Conservation (phyloP, 257 asterid genomes). For the Avicennia marina region DNA sequence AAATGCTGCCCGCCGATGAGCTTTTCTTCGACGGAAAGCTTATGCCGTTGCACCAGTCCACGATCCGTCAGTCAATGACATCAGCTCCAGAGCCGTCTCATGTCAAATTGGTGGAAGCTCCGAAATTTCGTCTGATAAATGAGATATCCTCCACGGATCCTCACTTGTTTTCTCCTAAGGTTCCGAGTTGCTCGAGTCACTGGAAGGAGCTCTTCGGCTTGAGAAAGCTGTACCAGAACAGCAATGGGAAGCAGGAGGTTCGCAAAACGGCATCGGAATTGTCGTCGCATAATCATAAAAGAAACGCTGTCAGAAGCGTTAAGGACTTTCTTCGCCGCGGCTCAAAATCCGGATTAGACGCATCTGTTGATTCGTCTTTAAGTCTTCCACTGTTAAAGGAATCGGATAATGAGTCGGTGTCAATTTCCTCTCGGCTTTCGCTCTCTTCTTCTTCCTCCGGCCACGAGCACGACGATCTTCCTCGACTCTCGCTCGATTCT, state of each 20-base stretch:
- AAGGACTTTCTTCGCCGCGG: slow-evolving; percentile 36
- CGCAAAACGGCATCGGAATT: slow-evolving; percentile 9
- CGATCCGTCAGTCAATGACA: slow-evolving; percentile 3
- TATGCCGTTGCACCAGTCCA: slow-evolving; percentile 25
- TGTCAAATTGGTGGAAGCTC: slow-evolving; percentile 3
- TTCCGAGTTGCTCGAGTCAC: slow-evolving; percentile 37
- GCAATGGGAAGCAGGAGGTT: slow-evolving; percentile 8
- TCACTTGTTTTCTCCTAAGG: slow-evolving; percentile 37
- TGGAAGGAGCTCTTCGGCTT: slow-evolving; percentile 45
- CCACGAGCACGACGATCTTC: slow-evolving; percentile 55
- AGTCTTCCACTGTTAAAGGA: slow-evolving; percentile 47
- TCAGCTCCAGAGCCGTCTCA: neutral
- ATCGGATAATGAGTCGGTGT: slow-evolving; percentile 29
- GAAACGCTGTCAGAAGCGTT: slow-evolving; percentile 18
- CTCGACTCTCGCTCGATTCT: slow-evolving; percentile 53
- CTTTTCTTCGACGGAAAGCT: slow-evolving; percentile 47
- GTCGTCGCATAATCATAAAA: neutral
- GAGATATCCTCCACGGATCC: slow-evolving; percentile 28
- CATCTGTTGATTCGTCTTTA: slow-evolving; percentile 28
- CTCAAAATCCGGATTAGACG: slow-evolving; percentile 26
- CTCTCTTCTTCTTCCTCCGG: slow-evolving; percentile 60
- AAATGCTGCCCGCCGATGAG: slow-evolving; percentile 44
- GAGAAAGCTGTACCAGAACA: slow-evolving; percentile 24
- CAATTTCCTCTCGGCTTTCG: slow-evolving; percentile 41
- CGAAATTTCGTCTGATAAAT: slow-evolving; percentile 16